Base-by-base conservation (phyloP, 2,329 filamentous ascomycete species). In the Pseudocercospora macadamiae region DNA sequence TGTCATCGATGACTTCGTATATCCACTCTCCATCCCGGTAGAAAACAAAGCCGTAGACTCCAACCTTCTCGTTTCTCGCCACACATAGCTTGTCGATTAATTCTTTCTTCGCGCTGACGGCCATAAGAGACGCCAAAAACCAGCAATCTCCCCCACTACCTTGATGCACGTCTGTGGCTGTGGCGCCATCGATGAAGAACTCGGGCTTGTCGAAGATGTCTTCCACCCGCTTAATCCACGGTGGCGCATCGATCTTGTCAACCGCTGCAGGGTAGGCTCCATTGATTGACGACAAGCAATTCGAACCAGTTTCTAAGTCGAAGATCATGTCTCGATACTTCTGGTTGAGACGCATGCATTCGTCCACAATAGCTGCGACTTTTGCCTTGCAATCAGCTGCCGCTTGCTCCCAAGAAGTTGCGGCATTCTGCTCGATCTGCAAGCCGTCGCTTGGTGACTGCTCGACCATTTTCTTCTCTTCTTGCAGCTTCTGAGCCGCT, bases 291-390 rank as follows among this genome's bases (percentile, higher is more conserved):
- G 63, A 61, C 42, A 72, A 44, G 79, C 68, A 69, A 48, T 69
- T 66, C 9, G 61, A 54, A 71, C 93, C 90, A 34, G 84, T 79
- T 70, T 95, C 91, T 52, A 96, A 86, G 71, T 96, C 89, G 70
- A 96, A 96, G 72, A 95, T 86, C n/a, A 87, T 85, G 70, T 96
- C 91, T 14, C 88, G 84, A 71, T 96, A 96, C 74, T 91, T 93
- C 69, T 91, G 88, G 74, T 96, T 96, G 57, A 91, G 80, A 7
- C 89, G 83, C 19, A 86, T 81, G 71, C 91, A 96, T 68, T 86
- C 83, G 57, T 78, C 79, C 26, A 82, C 79, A 55, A 86, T 86
- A 60, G 83, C 82, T 7, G 78, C 75, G 4, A 86, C 83, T 52
- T 84, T 82, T 56, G 82, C 83, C 54, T 79, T 81, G 74, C 91